phyloP scores from a whole-genome alignment of 2,329 filamentous ascomycete species.

The Sclerotinia sclerotiorum region DNA sequence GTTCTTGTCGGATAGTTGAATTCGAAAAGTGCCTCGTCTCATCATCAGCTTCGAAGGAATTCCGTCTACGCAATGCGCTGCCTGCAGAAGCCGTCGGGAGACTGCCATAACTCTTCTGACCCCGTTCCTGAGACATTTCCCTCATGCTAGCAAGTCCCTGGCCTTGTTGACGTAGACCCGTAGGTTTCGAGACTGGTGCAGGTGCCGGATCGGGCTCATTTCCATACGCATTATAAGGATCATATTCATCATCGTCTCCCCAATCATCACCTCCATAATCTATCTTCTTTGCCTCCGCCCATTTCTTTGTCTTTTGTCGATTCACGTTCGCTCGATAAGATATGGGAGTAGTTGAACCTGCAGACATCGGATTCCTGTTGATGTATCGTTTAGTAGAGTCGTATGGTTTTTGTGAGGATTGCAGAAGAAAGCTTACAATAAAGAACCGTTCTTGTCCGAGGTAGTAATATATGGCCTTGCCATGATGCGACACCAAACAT shows the following conservation, averaged over 20 bases:
- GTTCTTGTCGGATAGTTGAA: conserved; percentile 29
- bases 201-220: conserved; percentile 44
- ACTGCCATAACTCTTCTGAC: conserved; percentile 39
- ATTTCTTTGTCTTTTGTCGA: conserved; percentile 88
- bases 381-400: conserved; percentile 18
- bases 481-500: conserved; percentile 33
- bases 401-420: not conserved
- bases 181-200: conserved; percentile 40
- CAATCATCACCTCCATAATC: conserved; percentile 94
- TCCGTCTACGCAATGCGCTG: conserved; percentile 34
- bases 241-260: conserved; percentile 70
- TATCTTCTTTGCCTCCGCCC: conserved; percentile 84
- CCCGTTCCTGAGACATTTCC: conserved; percentile 25
- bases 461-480: conserved; percentile 37
- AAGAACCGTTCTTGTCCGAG: conserved; percentile 22
- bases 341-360: conserved; percentile 31
- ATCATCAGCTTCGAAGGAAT: conserved; percentile 57
- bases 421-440: conserved; percentile 15
- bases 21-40: conserved; percentile 52
- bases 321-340: conserved; percentile 82
- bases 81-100: conserved; percentile 34
- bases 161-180: conserved; percentile 47
- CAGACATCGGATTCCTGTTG: conserved; percentile 31
- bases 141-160: conserved; percentile 35
- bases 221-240: conserved; percentile 40